Evolutionary conservation across 2,329 filamentous ascomycete species (phyloP).

Genomic region (Hypocrella siamensis): DNA sequence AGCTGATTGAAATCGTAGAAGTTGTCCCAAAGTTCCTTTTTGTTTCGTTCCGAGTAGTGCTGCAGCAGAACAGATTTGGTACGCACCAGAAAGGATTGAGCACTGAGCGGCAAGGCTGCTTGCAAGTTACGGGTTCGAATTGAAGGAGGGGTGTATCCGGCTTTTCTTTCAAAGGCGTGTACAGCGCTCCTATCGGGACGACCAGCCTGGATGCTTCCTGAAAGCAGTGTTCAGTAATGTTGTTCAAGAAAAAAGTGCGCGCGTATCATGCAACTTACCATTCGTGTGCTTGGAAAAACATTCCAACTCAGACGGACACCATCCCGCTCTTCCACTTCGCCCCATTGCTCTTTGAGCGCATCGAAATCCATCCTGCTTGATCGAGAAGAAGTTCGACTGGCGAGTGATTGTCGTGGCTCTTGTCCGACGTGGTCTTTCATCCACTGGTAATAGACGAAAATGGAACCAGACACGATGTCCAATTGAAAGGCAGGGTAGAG

Average conservation of each 20-base stretch:
- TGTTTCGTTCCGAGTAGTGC: neutral
- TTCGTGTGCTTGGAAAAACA: conserved; percentile 92
- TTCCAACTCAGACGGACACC: conserved; percentile 96
- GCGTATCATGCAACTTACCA: conserved; percentile 42
- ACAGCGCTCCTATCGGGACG: conserved; percentile 89
- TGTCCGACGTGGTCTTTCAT: too few relatives aligned
- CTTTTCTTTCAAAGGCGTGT: conserved; percentile 93
- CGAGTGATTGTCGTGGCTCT: too few relatives aligned
- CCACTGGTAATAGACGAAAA: too few relatives aligned
- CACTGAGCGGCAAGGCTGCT: conserved; percentile 86
- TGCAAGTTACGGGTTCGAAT: conserved; percentile 95
- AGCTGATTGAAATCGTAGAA: too few relatives aligned
- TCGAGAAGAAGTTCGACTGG: too few relatives aligned
- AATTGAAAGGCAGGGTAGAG: too few relatives aligned
- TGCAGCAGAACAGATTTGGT: neutral
- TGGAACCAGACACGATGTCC: too few relatives aligned
- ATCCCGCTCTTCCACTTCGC: conserved; percentile 90
- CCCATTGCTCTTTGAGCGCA: conserved; percentile 87
- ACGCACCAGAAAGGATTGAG: conserved; percentile 91
- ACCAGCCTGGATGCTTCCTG: conserved; percentile 89
- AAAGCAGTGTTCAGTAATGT: conserved; percentile 1
- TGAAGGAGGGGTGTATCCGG: conserved; percentile 75
- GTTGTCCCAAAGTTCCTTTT: neutral
- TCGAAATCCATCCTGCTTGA: conserved; percentile 72
- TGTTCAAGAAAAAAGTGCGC: neutral